Evolutionary conservation across 495 filamentous ascomycete species (phyloP).

Genomic region (Penicillium macrosclerotiorum): DNA sequence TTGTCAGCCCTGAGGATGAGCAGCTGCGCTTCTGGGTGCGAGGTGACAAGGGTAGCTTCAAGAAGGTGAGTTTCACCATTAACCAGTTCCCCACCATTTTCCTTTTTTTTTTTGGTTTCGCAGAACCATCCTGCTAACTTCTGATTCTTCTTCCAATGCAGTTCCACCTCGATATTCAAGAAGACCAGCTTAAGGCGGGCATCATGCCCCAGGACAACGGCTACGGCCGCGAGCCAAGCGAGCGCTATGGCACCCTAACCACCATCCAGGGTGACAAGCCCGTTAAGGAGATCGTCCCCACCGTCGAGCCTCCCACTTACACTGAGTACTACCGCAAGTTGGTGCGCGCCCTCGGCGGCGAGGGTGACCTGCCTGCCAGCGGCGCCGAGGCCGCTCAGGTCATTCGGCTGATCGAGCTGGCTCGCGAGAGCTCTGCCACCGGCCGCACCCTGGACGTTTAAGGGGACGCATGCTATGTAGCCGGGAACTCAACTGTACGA

Average conservation of each 20-base stretch:
- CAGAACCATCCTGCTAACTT: not conserved
- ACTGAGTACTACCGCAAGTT: conserved; percentile 69
- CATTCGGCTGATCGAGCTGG: conserved; percentile 71
- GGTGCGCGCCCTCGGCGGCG: conserved; percentile 60
- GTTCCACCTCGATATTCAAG: conserved; percentile 75
- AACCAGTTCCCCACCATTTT: not conserved
- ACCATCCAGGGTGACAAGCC: conserved; percentile 42
- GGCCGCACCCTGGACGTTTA: conserved; percentile 61
- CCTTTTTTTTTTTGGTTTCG: not conserved
- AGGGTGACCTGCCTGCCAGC: conserved; percentile 68
- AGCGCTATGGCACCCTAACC: conserved; percentile 49
- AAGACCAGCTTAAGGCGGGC: conserved; percentile 74
- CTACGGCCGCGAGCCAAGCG: conserved; percentile 65
- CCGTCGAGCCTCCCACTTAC: conserved; percentile 69
- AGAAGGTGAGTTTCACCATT: conserved; percentile 59
- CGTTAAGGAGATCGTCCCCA: conserved; percentile 50
- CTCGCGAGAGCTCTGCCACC: conserved; percentile 61
- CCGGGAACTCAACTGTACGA: conserved; percentile 5
- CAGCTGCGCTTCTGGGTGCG: conserved; percentile 81
- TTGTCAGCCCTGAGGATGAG: conserved; percentile 66
- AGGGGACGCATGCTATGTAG: not conserved
- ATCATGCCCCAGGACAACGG: conserved; percentile 59
- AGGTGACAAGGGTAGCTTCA: conserved; percentile 76
- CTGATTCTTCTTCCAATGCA: too few species aligned
- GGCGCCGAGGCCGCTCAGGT: conserved; percentile 69